phyloP scores from a whole-genome alignment of 192 early-diverging fungal genomes.

The Allomyces macrogynus region DNA sequence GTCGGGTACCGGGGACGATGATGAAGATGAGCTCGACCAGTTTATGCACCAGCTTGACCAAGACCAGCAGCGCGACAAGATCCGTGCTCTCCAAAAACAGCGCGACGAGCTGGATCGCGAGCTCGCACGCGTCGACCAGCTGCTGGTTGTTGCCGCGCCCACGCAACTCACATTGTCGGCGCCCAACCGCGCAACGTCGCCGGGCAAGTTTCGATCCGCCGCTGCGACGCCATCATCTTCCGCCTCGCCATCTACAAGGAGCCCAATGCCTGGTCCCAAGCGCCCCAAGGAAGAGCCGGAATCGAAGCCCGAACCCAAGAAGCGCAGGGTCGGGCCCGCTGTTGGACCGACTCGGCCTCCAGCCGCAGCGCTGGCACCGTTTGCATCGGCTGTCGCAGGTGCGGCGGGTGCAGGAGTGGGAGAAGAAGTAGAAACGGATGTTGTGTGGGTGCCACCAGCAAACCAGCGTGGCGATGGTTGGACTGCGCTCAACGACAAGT shows the following conservation, averaged over 20 bases:
- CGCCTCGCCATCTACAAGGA: no score
- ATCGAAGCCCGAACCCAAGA: no score
- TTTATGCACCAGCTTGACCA: neutral
- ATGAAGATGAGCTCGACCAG: neutral
- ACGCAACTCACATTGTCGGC: neutral
- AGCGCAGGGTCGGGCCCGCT: no score
- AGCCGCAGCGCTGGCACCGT: neutral
- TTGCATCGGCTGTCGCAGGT: neutral
- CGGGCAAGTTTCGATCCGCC: neutral
- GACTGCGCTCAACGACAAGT: constrained; percentile 19
- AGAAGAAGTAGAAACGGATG: neutral
- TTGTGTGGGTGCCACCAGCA: constrained; percentile 15
- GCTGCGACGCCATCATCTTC: neutral
- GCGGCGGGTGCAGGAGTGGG: neutral
- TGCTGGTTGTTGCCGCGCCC: neutral
- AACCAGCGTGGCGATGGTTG: constrained; percentile 18
- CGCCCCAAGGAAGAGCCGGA: no score
- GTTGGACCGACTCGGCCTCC: neutral
- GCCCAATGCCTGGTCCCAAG: no score
- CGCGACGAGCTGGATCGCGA: neutral
- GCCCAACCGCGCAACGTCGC: neutral
- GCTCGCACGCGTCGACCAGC: neutral
- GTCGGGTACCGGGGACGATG: neutral
- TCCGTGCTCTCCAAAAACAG: neutral
- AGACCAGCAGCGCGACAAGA: neutral